Conservation (phyloP, 2,329 filamentous ascomycete species). For the Akanthomyces uredinophilus region DNA sequence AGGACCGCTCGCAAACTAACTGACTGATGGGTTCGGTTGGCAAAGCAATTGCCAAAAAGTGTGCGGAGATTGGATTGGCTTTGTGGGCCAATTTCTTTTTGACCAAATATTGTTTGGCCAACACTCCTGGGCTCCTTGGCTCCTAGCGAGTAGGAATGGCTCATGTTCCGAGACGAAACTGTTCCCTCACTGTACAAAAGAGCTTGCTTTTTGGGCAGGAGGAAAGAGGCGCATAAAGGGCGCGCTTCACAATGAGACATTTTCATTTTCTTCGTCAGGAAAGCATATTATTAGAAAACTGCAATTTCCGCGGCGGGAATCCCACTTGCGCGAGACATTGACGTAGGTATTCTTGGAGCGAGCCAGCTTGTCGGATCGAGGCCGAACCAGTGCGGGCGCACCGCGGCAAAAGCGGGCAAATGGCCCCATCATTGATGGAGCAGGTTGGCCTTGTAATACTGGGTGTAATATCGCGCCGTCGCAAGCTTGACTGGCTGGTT, state of each 20-base stretch:
- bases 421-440: background rate
- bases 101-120: background rate
- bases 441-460: background rate
- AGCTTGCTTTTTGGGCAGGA: background rate
- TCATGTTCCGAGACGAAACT: background rate
- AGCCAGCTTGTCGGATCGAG: background rate
- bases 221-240: background rate
- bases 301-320: background rate
- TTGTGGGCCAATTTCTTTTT: background rate
- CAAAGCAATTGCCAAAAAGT: background rate
- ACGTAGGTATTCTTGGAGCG: background rate
- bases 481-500: background rate
- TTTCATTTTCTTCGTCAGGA: background rate
- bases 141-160: too few relatives aligned
- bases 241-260: background rate
- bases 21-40: background rate
- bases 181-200: background rate
- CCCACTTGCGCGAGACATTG: background rate
- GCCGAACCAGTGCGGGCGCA: background rate
- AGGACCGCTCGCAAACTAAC: background rate
- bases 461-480: slow-evolving; percentile 5
- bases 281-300: background rate
- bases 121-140: background rate
- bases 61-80: background rate
- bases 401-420: background rate